These are phyloP conservation scores for Dillenia turbinata DNA, from an alignment of 164 flowering plant species.

Conservation along the genomic window DNA sequence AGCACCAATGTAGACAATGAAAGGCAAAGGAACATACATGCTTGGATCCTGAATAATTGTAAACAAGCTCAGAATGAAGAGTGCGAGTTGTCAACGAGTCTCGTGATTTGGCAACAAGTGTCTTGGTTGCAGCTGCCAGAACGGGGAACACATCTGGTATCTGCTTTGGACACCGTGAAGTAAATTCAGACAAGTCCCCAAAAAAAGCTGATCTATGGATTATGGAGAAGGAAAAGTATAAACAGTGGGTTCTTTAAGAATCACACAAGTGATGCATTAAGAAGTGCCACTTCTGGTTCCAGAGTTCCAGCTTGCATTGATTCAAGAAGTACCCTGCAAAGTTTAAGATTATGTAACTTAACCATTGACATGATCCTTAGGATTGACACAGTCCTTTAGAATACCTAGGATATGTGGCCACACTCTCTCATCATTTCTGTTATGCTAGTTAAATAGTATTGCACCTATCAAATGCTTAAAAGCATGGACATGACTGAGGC, in stretches of 20 bases:
- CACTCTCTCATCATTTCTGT: background rate
- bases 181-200: constrained; percentile 9
- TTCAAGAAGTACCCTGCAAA: constrained; percentile 70
- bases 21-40: constrained; percentile 45
- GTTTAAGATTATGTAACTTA: background rate
- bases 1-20: background rate
- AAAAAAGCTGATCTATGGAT: background rate
- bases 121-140: constrained; percentile 89
- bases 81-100: constrained; percentile 77
- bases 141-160: constrained; percentile 87
- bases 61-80: constrained; percentile 90
- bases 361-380: background rate
- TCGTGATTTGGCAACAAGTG: constrained; percentile 74
- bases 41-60: constrained; percentile 90
- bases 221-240: background rate
- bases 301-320: constrained; percentile 76
- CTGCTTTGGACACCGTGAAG: constrained; percentile 28
- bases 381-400: background rate
- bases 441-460: background rate
- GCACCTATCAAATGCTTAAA: background rate
- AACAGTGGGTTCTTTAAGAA: background rate
- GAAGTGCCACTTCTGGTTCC: constrained; percentile 79
- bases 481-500: background rate
- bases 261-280: constrained; percentile 81
- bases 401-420: background rate